Evolutionary conservation across 2,329 filamentous ascomycete genomes (phyloP), one percentile per base, ranked within the genome.

Genomic region (Biscogniauxia marginata): DNA sequence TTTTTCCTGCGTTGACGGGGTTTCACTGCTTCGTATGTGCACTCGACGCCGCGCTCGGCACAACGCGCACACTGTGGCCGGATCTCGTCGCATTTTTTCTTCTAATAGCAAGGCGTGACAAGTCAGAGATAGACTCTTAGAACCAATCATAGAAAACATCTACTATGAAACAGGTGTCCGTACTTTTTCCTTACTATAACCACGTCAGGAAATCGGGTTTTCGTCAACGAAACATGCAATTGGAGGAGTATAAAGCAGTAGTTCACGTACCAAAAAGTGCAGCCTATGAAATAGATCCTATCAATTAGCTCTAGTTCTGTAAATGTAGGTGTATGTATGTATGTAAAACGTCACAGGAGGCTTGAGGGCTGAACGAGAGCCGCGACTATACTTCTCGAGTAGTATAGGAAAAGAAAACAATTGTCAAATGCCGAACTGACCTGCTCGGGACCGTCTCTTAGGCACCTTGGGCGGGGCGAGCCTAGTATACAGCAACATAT

Each of bases 401-500:
- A 18, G 20, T 30, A 8, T 19, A 24, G 11, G 19, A 51, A 5
- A 46, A 43, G 6, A 24, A 49, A 18, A 8, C 11, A n/a, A 24
- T 21, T 47, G n/a, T 18, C 5, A 39, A 23, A 50, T 50, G 9
- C 22, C 34, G 21, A 49, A 78, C 79, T 73, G 71, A 84, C 82
- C 82, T 68, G 80, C 78, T 73, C 83, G 76, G n/a, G 83, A 85
- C 54, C 83, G 77, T 65, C 74, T 79, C 71, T 85, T 86, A 25
- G 83, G 83, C 46, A 77, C 73, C 70, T 84, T 85, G n/a, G 83
- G 80, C 48, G 77, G 70, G 56, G 83, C 83, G 50, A 80, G 71
- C 69, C 76, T 78, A n/a, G 82, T 83, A 66, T 84, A 86, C 46
- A 86, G 70, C 63, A 86, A 71, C 83, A 85, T 85, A 46, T 63